Percentiles rank a stretch among this genome's conserved stretches.
phyloP scores from a whole-genome alignment of 1,139 yeast species.

The Candida sojae region DNA sequence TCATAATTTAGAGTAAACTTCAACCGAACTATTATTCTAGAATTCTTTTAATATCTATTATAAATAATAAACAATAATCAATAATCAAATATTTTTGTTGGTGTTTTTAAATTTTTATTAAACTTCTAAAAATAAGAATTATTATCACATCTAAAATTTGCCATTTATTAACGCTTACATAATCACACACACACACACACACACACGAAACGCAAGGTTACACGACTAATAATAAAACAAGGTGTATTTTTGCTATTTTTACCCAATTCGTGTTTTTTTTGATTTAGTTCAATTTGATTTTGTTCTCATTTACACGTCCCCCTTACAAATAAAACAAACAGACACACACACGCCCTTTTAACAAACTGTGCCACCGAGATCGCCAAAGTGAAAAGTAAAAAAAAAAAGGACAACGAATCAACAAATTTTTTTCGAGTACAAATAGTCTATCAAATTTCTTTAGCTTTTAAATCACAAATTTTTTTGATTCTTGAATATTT shows the following conservation, averaged over 20 bases:
- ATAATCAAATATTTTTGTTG: background rate
- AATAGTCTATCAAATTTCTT: background rate
- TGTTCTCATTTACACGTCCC: background rate
- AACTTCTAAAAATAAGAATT: too few relatives aligned
- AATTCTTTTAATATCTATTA: background rate
- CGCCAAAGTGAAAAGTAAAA: background rate
- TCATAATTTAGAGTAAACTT: background rate
- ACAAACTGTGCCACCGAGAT: background rate
- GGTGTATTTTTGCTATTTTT: too few relatives aligned
- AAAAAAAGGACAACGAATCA: constrained; percentile 12
- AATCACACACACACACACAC: too few relatives aligned
- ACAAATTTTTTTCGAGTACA: background rate
- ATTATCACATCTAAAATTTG: too few relatives aligned
- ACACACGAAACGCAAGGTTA: too few relatives aligned
- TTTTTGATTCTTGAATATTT: too few relatives aligned
- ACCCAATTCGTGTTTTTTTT: background rate
- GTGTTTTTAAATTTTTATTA: too few relatives aligned
- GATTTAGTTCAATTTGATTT: background rate
- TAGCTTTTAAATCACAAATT: background rate
- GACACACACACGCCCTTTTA: background rate
- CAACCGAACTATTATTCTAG: background rate
- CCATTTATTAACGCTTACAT: too few relatives aligned
- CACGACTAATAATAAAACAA: too few relatives aligned
- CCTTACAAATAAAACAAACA: background rate
- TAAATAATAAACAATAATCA: background rate